These are phyloP conservation scores for Isatis lusitanica DNA, from an alignment of 441 rosid species.

Conservation along the genomic window DNA sequence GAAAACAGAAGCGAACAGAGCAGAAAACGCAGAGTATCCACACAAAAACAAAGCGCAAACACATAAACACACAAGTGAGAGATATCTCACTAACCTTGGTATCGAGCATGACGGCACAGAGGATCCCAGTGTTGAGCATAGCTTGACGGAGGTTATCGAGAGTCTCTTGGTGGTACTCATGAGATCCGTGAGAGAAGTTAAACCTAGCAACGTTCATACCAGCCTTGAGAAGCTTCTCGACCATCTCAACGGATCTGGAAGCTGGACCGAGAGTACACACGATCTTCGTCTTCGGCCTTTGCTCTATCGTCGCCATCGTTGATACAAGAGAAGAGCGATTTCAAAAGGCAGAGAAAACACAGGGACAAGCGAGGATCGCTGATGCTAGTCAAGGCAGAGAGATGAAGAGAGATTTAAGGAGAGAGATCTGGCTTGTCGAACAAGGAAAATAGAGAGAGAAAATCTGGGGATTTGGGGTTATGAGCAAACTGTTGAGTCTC, in stretches of 20 bases:
- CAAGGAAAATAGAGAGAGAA: slow-evolving; percentile 32
- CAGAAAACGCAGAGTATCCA: not conserved
- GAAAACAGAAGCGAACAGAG: not conserved
- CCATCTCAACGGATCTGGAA: slow-evolving; percentile 72
- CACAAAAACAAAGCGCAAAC: not conserved
- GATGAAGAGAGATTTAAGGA: slow-evolving; percentile 26
- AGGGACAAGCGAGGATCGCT: not conserved
- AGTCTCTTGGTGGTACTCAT: slow-evolving; percentile 85
- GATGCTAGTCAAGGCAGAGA: not conserved
- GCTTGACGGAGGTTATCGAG: slow-evolving; percentile 78
- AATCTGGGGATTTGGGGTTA: slow-evolving; percentile 16
- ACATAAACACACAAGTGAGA: not conserved
- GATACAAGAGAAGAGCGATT: not conserved
- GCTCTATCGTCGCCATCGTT: slow-evolving; percentile 41
- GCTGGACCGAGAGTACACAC: slow-evolving; percentile 94
- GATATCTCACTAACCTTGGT: slow-evolving; percentile 60
- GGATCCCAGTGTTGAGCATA: slow-evolving; percentile 78
- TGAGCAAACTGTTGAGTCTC: not conserved
- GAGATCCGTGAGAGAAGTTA: slow-evolving; percentile 95
- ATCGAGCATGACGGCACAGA: slow-evolving; percentile 95
- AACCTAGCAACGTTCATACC: slow-evolving; percentile 97
- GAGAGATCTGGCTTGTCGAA: slow-evolving; percentile 41
- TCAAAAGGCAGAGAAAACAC: not conserved
- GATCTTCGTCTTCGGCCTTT: slow-evolving; percentile 82
- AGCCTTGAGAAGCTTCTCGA: slow-evolving; percentile 75